Conservation (phyloP, 2,329 filamentous ascomycete species). For the Domatiomyces globalis region DNA sequence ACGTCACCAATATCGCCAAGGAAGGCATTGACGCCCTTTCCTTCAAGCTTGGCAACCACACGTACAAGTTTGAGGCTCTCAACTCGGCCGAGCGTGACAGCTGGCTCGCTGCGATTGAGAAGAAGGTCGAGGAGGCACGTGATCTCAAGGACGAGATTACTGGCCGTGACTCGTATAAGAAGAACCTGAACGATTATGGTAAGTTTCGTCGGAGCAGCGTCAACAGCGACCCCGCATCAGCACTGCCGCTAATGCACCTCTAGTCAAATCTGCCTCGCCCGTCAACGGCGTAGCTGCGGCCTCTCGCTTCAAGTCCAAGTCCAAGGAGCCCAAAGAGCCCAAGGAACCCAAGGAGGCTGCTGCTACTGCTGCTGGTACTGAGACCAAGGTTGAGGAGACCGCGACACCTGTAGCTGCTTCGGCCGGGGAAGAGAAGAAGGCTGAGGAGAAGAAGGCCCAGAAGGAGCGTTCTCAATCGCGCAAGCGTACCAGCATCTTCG, state of each 20-base stretch:
- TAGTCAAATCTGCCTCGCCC: conserved; percentile 31
- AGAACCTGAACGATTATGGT: conserved; percentile 58
- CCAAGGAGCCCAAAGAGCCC: conserved; percentile 24
- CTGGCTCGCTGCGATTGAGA: conserved; percentile 77
- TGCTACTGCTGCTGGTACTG: conserved; percentile 7
- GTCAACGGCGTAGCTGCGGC: conserved; percentile 22
- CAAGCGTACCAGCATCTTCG: conserved; percentile 46
- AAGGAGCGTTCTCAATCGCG: conserved; percentile 49
- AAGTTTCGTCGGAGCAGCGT: conserved; percentile 24
- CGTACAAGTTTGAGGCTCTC: conserved; percentile 83
- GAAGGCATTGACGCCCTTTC: conserved; percentile 70
- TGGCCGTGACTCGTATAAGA: conserved; percentile 78
- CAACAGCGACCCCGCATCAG: conserved; percentile 15
- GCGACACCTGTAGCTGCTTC: conserved; percentile 9
- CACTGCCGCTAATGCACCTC: conserved; percentile 17
- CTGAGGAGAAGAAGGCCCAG: conserved; percentile 32
- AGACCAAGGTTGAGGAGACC: conserved; percentile 16
- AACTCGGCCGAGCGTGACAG: conserved; percentile 67
- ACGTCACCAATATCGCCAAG: conserved; percentile 57
- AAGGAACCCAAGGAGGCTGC: conserved; percentile 10
- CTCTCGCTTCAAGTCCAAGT: conserved; percentile 19
- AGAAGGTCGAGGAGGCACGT: conserved; percentile 74
- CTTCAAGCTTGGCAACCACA: conserved; percentile 72
- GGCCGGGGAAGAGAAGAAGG: conserved; percentile 3
- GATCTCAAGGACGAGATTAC: conserved; percentile 58